A percentile compares a stretch with the other conserved stretches of the same genome.
Evolutionary conservation across 805 yeast genomes (phyloP).

Genomic region (Candida germanica): DNA sequence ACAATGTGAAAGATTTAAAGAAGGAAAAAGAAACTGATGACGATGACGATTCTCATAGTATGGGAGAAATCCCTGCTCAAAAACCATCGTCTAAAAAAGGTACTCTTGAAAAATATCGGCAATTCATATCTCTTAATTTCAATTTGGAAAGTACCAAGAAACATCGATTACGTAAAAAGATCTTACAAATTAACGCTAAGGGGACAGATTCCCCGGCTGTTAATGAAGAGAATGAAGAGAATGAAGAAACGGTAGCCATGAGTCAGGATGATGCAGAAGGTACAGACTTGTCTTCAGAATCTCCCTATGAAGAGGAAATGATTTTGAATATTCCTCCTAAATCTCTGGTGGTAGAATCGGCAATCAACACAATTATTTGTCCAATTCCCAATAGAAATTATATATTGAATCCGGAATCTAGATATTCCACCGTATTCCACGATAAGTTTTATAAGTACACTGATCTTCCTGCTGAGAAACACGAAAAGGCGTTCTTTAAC

Average conservation of each 20-base stretch:
- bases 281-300: constrained; percentile 9
- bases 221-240: constrained; percentile 12
- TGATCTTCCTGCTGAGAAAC: constrained; percentile 20
- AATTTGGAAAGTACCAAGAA: constrained; percentile 10
- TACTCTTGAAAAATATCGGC: constrained; percentile 13
- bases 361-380: constrained; percentile 35
- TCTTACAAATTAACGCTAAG: constrained; percentile 21
- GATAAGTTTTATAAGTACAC: constrained; percentile 38
- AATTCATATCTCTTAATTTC: constrained; percentile 18
- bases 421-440: constrained; percentile 41
- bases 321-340: constrained; percentile 43
- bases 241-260: constrained; percentile 8
- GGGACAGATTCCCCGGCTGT: constrained; percentile 15
- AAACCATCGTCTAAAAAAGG: constrained; percentile 5
- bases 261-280: constrained; percentile 14
- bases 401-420: constrained; percentile 29
- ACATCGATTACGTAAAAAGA: constrained; percentile 15
- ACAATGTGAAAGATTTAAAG: constrained; percentile 32
- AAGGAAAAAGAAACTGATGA: constrained; percentile 9
- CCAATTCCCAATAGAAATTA: constrained; percentile 37
- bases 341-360: constrained; percentile 42
- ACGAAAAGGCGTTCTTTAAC: constrained; percentile 16
- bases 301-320: constrained; percentile 10
- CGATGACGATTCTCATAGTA: constrained; percentile 11
- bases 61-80: constrained; percentile 33